These are phyloP conservation scores for Phytophthora hibernalis DNA, from an alignment of 352 stramenopile species.

Conservation along the genomic window DNA sequence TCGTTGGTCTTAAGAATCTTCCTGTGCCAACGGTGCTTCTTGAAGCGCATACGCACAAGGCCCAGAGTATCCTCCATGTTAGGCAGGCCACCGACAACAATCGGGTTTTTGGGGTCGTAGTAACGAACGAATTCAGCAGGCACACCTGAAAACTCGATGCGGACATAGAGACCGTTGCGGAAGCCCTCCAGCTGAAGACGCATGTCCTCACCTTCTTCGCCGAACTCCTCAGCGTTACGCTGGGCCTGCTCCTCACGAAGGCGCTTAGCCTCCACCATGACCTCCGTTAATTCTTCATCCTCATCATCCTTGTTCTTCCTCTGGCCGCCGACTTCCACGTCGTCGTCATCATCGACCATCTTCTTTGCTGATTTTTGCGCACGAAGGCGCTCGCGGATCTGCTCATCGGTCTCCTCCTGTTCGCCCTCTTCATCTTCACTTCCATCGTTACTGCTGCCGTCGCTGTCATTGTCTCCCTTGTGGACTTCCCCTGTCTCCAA, in stretches of 20 bases:
- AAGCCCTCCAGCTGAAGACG: constrained; percentile 95
- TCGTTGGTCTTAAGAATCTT: constrained; percentile 99
- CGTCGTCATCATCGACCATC: constrained; percentile 66
- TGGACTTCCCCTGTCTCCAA: constrained; percentile 94
- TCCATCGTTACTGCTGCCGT: constrained; percentile 34
- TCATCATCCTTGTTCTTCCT: constrained; percentile 63
- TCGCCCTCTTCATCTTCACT: constrained; percentile 44
- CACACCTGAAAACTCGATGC: constrained; percentile 96
- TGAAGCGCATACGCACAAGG: constrained; percentile 97
- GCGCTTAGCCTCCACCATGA: constrained; percentile 86
- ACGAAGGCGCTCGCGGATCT: constrained; percentile 87
- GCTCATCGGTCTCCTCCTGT: constrained; percentile 76
- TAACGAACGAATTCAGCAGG: constrained; percentile 95
- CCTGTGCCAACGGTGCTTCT: constrained; percentile 99
- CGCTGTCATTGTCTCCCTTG: constrained; percentile 38
- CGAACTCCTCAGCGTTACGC: constrained; percentile 96
- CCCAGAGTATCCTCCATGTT: constrained; percentile 96
- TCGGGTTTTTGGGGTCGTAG: constrained; percentile 91
- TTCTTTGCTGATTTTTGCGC: constrained; percentile 94
- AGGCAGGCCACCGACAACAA: constrained; percentile 95
- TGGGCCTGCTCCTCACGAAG: constrained; percentile 82
- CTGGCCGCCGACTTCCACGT: constrained; percentile 42
- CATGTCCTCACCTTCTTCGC: constrained; percentile 93
- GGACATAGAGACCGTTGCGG: constrained; percentile 97
- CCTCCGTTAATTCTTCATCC: constrained; percentile 88